Base-by-base conservation (phyloP, 2,329 filamentous ascomycete genomes). In the Pleomassaria siparia region DNA sequence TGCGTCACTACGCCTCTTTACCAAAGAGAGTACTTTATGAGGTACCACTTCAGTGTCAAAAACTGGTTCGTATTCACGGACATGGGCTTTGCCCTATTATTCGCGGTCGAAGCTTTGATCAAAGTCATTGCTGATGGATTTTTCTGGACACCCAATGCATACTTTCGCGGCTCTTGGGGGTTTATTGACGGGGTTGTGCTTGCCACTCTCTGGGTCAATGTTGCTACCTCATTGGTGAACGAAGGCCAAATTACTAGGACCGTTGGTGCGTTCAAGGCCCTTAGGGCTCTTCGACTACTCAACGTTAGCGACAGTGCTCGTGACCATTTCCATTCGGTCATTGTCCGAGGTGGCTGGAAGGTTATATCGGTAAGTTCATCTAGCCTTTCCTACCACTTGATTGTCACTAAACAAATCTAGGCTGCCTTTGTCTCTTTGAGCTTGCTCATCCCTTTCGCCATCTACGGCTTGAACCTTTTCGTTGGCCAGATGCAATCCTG, bases 41-140 rank as follows among this genome's bases (percentile, higher is more conserved):
- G 70, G 5, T 79, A 84, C 48, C 64, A 71, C 1, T 84, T 83
- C 63, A 84, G 77, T 49, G 75, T 82, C 37, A 79, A 78, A 48
- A 94, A 92, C 63, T 99, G 95, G 94, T 97, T 96, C 66, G 88
- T 95, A 5, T 97, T 89, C 82, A 89, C 89, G 11, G 94, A 99
- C 69, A 79, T 95, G 71, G 86, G 88, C 6, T 99, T 99, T 67
- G 91, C 92, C 2, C 71, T 87, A 1, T 72, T 99, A 12, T 99
- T 99, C 73, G 88, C 87, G 0, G 66, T 89, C 6, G 94, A 99
- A 71, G 90, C 91, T 0, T 63, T 85, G 5, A 91, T 99, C 74
- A 99, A 99, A 70, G 85, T 95, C 46, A 84, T 99, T 60, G 94
- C 94, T 0, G 94, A 99, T 73, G 94, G 94, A 7, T 88, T 96